A percentile compares a stretch with the other conserved stretches of the same genome.
Conservation (phyloP, 805 yeast genomes). For the Myxozyma neotropica region DNA sequence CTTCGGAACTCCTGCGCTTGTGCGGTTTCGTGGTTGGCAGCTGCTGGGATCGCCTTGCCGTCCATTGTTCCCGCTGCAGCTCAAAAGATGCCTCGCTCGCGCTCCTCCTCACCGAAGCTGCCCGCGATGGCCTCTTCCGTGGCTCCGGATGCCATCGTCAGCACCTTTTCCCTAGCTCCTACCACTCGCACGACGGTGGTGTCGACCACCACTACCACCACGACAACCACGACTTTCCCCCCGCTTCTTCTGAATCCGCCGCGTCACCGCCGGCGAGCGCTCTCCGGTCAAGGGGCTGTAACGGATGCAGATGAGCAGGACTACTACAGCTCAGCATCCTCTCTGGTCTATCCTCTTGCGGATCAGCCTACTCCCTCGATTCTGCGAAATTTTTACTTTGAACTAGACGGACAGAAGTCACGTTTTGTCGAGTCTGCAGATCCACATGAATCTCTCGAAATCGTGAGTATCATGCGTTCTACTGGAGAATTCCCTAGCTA, state of each 20-base stretch:
- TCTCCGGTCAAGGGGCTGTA: too few relatives aligned
- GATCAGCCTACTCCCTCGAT: slow-evolving; percentile 41
- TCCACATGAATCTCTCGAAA: neutral
- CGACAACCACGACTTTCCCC: slow-evolving; percentile 34
- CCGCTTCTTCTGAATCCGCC: slow-evolving; percentile 29
- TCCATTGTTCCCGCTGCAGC: too few relatives aligned
- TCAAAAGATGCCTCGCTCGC: too few relatives aligned
- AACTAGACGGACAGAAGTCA: slow-evolving; percentile 36
- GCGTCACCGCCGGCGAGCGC: neutral
- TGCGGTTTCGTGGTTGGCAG: too few relatives aligned
- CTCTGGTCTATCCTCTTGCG: slow-evolving; percentile 40
- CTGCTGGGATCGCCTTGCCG: too few relatives aligned
- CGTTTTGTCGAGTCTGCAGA: slow-evolving; percentile 38
- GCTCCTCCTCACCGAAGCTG: too few relatives aligned
- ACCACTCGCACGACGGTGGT: slow-evolving; percentile 34
- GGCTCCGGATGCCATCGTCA: too few relatives aligned
- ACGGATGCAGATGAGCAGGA: too few relatives aligned
- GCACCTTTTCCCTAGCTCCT: slow-evolving; percentile 20
- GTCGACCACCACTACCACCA: slow-evolving; percentile 34
- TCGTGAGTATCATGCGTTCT: neutral
- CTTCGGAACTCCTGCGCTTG: too few relatives aligned
- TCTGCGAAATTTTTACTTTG: slow-evolving; percentile 41
- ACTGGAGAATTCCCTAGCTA: neutral
- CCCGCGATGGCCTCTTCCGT: too few relatives aligned
- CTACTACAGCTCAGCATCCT: too few relatives aligned